Percentiles rank a stretch among this genome's conserved stretches.
Evolutionary conservation across 2,329 filamentous ascomycete genomes (phyloP).

Genomic region (Aspergillus hiratsukae): DNA sequence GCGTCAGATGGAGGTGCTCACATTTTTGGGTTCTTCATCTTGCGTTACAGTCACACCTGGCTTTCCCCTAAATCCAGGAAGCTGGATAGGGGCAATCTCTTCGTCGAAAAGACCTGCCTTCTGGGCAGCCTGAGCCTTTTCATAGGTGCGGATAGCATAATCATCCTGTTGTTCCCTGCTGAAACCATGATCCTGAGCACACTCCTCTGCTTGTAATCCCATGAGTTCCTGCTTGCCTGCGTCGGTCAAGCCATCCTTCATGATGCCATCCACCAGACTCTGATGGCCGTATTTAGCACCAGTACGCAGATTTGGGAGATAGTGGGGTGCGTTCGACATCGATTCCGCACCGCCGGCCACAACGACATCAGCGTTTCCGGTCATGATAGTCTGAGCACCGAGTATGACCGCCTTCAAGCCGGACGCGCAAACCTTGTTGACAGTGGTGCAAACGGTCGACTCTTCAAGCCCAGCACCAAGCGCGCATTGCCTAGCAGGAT

Average conservation of each 20-base stretch:
- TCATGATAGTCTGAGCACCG: slow-evolving; percentile 95
- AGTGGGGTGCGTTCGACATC: slow-evolving; percentile 98
- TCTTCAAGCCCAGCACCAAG: slow-evolving; percentile 81
- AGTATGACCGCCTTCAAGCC: slow-evolving; percentile 91
- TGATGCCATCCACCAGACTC: slow-evolving; percentile 79
- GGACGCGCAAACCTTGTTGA: slow-evolving; percentile 99
- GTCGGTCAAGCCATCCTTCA: slow-evolving; percentile 92
- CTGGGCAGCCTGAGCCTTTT: slow-evolving; percentile 84
- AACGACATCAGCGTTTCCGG: slow-evolving; percentile 85
- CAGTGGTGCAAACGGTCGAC: slow-evolving; percentile 77
- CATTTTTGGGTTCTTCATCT: slow-evolving; percentile 95
- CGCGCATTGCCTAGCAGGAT: slow-evolving; percentile 90
- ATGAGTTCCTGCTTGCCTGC: slow-evolving; percentile 91
- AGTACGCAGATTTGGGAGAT: slow-evolving; percentile 78
- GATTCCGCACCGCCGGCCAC: slow-evolving; percentile 94
- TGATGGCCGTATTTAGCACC: slow-evolving; percentile 95
- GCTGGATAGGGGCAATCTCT: slow-evolving; percentile 87
- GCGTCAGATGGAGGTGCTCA: slow-evolving; percentile 27
- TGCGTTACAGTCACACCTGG: slow-evolving; percentile 72
- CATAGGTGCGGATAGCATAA: slow-evolving; percentile 92
- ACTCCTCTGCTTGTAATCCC: slow-evolving; percentile 90
- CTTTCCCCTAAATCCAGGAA: slow-evolving; percentile 86
- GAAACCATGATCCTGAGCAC: slow-evolving; percentile 76
- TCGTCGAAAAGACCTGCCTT: slow-evolving; percentile 73
- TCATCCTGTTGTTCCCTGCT: slow-evolving; percentile 84